phyloP scores from a whole-genome alignment of 495 filamentous ascomycete genomes.

The Penicillium salamii region DNA sequence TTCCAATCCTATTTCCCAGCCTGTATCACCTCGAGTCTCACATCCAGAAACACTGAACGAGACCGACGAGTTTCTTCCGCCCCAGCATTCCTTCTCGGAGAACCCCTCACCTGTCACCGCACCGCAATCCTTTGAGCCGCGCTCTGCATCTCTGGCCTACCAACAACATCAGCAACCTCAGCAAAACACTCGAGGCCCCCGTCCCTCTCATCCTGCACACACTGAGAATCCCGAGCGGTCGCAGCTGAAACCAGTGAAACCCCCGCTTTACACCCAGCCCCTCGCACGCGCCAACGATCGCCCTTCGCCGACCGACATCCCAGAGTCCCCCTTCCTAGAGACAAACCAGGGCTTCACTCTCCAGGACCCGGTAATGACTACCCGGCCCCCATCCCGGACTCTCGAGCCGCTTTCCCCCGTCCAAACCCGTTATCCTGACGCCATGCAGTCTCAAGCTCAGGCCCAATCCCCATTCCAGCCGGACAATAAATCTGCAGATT shows the following conservation, averaged over 20 bases:
- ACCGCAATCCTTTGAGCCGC: constrained; percentile 11
- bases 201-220: constrained; percentile 11
- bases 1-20: constrained; percentile 23
- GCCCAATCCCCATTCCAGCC: constrained; percentile 8
- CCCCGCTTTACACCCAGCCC: constrained; percentile 11
- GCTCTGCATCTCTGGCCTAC: constrained; percentile 13
- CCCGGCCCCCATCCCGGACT: constrained; percentile 58
- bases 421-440: constrained; percentile 21
- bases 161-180: constrained; percentile 16
- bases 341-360: constrained; percentile 14
- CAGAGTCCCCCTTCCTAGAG: constrained; percentile 19
- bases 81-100: constrained; percentile 6
- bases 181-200: constrained; percentile 3
- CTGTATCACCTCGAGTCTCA: constrained; percentile 19
- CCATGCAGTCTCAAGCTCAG: constrained; percentile 32
- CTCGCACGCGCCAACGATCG: constrained; percentile 12
- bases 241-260: constrained; percentile 6
- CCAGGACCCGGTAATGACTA: constrained; percentile 24
- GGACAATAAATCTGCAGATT: not conserved
- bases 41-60: constrained; percentile 13
- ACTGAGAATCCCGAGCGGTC: constrained; percentile 12
- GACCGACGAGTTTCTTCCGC: constrained; percentile 21
- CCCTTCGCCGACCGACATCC: constrained; percentile 40
- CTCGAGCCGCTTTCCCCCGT: constrained; percentile 39
- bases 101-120: constrained; percentile 10